Percentiles rank a stretch among this genome's conserved stretches.
These are phyloP conservation scores for Amylocarpus encephaloides DNA, from an alignment of 2,329 filamentous ascomycete genomes.

Conservation along the genomic window DNA sequence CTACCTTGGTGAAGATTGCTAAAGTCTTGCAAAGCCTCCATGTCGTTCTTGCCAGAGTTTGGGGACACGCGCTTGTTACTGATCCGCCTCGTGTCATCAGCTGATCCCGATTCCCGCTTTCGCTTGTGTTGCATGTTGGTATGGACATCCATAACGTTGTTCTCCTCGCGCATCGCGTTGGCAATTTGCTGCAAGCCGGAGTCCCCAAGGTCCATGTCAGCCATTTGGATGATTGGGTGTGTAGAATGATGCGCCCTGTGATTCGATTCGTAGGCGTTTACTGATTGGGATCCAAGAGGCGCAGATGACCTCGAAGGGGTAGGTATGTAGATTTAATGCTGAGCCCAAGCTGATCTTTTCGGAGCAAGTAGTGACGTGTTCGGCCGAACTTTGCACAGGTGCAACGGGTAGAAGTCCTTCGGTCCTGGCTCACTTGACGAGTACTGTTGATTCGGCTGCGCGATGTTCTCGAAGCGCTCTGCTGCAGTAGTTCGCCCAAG, in stretches of 20 bases:
- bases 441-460: conserved; percentile 22
- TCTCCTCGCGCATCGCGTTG: conserved; percentile 32
- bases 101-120: conserved; percentile 32
- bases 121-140: conserved; percentile 28
- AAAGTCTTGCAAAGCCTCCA: conserved; percentile 32
- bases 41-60: conserved; percentile 24
- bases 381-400: conserved; percentile 30
- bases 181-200: conserved; percentile 33
- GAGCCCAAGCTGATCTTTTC: conserved; percentile 22
- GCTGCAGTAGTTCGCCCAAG: conserved; percentile 30
- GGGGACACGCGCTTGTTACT: conserved; percentile 32
- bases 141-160: conserved; percentile 12
- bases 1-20: conserved; percentile 40
- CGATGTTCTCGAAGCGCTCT: conserved; percentile 28
- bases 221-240: conserved; percentile 24
- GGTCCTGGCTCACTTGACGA: conserved; percentile 17
- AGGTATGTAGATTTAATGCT: conserved; percentile 29
- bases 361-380: conserved; percentile 29
- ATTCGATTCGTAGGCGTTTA: conserved; percentile 26
- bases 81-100: conserved; percentile 30
- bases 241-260: conserved; percentile 22
- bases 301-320: conserved; percentile 31
- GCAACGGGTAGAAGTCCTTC: conserved; percentile 23
- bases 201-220: conserved; percentile 32
- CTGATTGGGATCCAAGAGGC: conserved; percentile 19